Evolutionary conservation across 345 rosid genomes (phyloP).

Genomic region (Firmiana major): DNA sequence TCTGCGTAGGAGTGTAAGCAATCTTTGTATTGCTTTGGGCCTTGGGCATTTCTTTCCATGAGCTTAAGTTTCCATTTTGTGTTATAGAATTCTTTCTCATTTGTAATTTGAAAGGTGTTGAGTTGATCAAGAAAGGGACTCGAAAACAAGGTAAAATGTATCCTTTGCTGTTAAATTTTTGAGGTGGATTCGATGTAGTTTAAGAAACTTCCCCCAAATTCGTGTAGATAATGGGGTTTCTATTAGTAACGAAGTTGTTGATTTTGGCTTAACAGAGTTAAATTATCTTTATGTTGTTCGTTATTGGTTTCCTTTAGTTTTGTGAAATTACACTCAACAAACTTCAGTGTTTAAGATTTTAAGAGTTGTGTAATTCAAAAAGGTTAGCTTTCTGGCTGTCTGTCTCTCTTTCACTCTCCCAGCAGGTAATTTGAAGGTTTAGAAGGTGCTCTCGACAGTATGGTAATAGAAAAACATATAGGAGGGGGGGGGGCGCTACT

Average conservation of each 20-base stretch:
- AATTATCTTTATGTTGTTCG: not conserved
- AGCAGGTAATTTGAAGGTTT: not conserved
- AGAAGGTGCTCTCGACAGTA: not conserved
- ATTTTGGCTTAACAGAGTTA: conserved; percentile 6
- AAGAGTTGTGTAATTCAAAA: not conserved
- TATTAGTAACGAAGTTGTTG: conserved; percentile 15
- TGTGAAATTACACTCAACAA: not conserved
- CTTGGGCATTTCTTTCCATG: conserved; percentile 6
- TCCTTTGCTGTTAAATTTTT: conserved; percentile 9
- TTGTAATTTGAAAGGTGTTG: not conserved
- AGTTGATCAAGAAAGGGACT: not conserved
- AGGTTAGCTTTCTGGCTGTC: not conserved
- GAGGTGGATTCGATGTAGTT: conserved; percentile 12
- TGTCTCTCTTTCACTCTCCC: not conserved
- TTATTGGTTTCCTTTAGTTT: not conserved
- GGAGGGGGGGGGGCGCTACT: not conserved
- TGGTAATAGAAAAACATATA: not conserved
- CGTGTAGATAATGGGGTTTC: conserved; percentile 25
- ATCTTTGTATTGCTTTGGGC: not conserved
- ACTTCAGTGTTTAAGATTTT: not conserved
- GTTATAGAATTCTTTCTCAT: conserved; percentile 8
- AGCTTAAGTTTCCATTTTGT: conserved; percentile 15
- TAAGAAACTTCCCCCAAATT: not conserved
- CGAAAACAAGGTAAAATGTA: not conserved
- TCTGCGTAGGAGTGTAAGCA: conserved; percentile 29